Evolutionary conservation across 257 asterid species (phyloP), one percentile per base, ranked within the genome.

Genomic region (Handroanthus guayacan): DNA sequence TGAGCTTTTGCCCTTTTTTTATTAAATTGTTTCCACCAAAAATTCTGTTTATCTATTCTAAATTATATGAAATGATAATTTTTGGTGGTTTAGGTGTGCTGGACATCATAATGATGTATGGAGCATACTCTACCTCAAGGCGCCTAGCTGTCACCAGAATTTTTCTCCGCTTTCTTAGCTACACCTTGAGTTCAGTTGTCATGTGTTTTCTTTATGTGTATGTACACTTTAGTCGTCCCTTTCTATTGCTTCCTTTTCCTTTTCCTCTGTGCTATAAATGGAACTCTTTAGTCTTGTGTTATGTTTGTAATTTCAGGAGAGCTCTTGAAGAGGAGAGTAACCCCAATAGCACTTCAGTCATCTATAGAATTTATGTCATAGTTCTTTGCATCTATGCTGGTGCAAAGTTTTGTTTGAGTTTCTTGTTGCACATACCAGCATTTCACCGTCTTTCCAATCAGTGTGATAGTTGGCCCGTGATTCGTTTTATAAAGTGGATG

Each of bases 191-290:
- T 79, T 91, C 99, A 61, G 88, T 83, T 72, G 67, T 89, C 84
- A 89, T 95, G 77, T 89, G 98, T 83, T 93, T 92, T 87, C 95
- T 93, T 74, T 95, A 92, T 67, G 95, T 91, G 99, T 95, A 91
- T 54, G 98, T 78, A 36, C 77, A 76, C 48, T 77, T 67, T 56
- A 57, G 18, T 63, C 83, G 14, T 47, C 3, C 70, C 65, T 7
- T 61, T 75, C 34, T 48, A 14, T 67, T 73, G 54, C 34, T 48
- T 51, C 58, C 16, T 54, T 72, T 69, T 65, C 78, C 78, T 77
- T 70, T 13, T 66, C 67, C 43, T 13, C 57, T 63, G 41, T 69
- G 71, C 75, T 67, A 45, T 77, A 14, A 48, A 43, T 41, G 69
- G 62, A 71, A 69, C 69, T 75, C 63, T 45, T 66, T 58, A 38